Percentiles rank a stretch among this genome's conserved stretches.
These are phyloP conservation scores for Magnusiomyces suaveolens DNA, from an alignment of 1,139 yeast genomes.

Conservation along the genomic window DNA sequence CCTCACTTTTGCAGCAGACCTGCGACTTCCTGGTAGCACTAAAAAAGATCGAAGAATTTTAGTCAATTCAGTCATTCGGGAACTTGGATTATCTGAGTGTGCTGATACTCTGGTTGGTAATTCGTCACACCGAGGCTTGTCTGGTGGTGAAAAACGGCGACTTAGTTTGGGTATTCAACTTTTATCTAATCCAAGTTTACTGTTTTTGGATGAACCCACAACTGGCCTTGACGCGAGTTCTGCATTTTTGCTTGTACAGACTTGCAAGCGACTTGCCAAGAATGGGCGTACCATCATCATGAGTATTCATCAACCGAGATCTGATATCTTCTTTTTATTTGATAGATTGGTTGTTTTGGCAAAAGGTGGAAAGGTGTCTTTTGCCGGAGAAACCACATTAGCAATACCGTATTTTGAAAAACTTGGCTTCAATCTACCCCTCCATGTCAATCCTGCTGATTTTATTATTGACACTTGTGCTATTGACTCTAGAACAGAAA, in stretches of 20 bases:
- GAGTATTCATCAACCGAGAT: slow-evolving; percentile 79
- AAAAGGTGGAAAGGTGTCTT: slow-evolving; percentile 54
- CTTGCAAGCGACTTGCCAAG: slow-evolving; percentile 48
- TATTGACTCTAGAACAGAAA: slow-evolving; percentile 43
- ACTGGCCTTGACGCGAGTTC: slow-evolving; percentile 80
- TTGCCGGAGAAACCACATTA: slow-evolving; percentile 43
- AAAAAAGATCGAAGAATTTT: slow-evolving; percentile 38
- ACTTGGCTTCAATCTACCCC: slow-evolving; percentile 41
- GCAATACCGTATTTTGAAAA: slow-evolving; percentile 45
- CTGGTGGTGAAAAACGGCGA: slow-evolving; percentile 82
- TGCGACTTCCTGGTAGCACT: slow-evolving; percentile 43
- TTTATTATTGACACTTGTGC: slow-evolving; percentile 62
- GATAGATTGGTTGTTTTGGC: slow-evolving; percentile 67
- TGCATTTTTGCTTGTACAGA: slow-evolving; percentile 55
- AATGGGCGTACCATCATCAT: slow-evolving; percentile 64
- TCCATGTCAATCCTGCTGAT: slow-evolving; percentile 50
- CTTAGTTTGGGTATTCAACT: slow-evolving; percentile 71
- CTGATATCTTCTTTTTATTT: slow-evolving; percentile 60
- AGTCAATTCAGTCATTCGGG: slow-evolving; percentile 50
- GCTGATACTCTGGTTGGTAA: slow-evolving; percentile 48
- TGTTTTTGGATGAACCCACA: slow-evolving; percentile 82
- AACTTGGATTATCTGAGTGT: slow-evolving; percentile 54
- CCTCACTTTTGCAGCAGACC: slow-evolving; percentile 57
- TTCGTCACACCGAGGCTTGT: slow-evolving; percentile 44
- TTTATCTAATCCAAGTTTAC: slow-evolving; percentile 61